phyloP scores from a whole-genome alignment of 768 basidiomycete genomes.

The Mycena sanguinolenta region DNA sequence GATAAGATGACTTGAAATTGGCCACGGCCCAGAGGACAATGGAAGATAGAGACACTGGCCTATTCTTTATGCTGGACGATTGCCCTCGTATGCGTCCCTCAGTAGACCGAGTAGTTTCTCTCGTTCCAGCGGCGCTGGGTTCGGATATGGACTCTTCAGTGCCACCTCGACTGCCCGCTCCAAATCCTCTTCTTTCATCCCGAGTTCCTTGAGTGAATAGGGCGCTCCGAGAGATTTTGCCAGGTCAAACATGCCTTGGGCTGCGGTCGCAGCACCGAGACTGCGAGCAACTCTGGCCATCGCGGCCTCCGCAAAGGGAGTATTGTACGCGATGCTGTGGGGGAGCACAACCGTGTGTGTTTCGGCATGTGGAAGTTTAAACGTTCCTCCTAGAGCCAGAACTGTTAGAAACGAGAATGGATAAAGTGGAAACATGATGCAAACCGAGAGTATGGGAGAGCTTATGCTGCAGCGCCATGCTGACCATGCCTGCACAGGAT shows the following conservation, averaged over 20 bases:
- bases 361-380: slow-evolving; percentile 57
- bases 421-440: slow-evolving; percentile 38
- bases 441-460: slow-evolving; percentile 53
- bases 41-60: too few relatives aligned
- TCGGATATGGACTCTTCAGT: slow-evolving; percentile 52
- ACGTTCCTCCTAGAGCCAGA: slow-evolving; percentile 47
- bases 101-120: slow-evolving; percentile 46
- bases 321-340: slow-evolving; percentile 56
- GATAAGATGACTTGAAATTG: too few relatives aligned
- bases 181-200: slow-evolving; percentile 56
- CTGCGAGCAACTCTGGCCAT: slow-evolving; percentile 50
- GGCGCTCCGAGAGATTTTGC: slow-evolving; percentile 47
- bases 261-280: slow-evolving; percentile 40
- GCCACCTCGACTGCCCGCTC: slow-evolving; percentile 55
- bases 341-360: slow-evolving; percentile 60
- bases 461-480: slow-evolving; percentile 57
- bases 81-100: slow-evolving; percentile 48
- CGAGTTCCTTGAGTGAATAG: slow-evolving; percentile 50
- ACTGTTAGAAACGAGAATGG: not conserved
- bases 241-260: slow-evolving; percentile 43
- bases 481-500: slow-evolving; percentile 50
- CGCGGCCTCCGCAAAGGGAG: slow-evolving; percentile 47
- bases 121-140: slow-evolving; percentile 54
- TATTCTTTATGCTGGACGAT: slow-evolving; percentile 41
- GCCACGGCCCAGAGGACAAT: too few relatives aligned